Base-by-base conservation (phyloP, 2,329 filamentous ascomycete genomes). In the Aureobasidium sp. region DNA sequence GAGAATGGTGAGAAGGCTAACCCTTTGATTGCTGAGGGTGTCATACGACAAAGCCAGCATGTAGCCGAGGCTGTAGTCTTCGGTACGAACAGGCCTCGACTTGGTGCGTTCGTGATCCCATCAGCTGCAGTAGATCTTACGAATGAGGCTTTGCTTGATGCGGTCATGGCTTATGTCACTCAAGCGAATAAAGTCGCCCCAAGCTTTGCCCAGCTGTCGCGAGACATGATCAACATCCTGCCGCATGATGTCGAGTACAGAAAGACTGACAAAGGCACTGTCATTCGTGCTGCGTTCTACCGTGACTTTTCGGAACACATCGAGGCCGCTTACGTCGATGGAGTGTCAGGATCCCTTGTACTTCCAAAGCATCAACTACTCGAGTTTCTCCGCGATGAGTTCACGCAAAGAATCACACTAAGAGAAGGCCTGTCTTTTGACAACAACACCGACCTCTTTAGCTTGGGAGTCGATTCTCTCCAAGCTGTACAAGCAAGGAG, bases 61-160 rank as follows among this genome's bases (percentile, higher is more conserved):
- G 80, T 86, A 1, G 74, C 78, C 12, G 84, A 86, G 61, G 79
- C 78, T 0, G 72, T 85, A 2, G 78, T 83, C 0, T 84, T 86
- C 62, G 84, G 84, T 0, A 76, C 79, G 1, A 81, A 78, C 9
- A 78, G 76, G 53, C 73, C 78, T 0, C 74, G 79, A 26, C 78
- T 81, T 0, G 84, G 83, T 1, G 66, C 84, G 12, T 67, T 85
- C 15, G 71, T 86, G 6, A 72, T 86, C n/a, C 77, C 79, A 37
- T 75, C 78, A 12, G 71, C 72, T 1, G 37, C 46, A 4, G 75
- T 76, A 0, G 69, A 69, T 0, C 69, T 81, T 39, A 66, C 75
- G 0, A 72, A 78, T 3, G 69, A 76, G 0, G 76, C 82, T 17
- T 71, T 81, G n/a, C 67, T 84, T 0, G 71, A 81, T 0, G 65